These are phyloP conservation scores for Ilyonectria robusta DNA, from an alignment of 2,329 filamentous ascomycete species.

Conservation along the genomic window DNA sequence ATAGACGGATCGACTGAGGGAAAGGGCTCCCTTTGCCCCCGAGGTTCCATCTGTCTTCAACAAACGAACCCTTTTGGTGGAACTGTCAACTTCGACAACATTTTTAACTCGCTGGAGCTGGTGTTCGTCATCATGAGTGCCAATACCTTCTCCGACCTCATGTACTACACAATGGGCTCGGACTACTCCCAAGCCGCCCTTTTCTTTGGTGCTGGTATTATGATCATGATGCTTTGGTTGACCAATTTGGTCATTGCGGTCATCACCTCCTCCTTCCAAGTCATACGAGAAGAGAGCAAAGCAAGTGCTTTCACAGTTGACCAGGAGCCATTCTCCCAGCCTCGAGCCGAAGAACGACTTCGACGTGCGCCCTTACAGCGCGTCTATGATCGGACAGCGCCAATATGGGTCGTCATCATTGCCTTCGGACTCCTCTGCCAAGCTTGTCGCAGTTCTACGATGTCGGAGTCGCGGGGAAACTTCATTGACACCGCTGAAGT, in stretches of 20 bases:
- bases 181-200: slow-evolving; percentile 91
- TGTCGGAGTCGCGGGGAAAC: slow-evolving; percentile 71
- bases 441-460: slow-evolving; percentile 81
- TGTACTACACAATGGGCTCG: slow-evolving; percentile 93
- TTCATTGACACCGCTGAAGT: slow-evolving; percentile 83
- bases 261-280: slow-evolving; percentile 98
- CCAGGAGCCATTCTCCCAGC: slow-evolving; percentile 62
- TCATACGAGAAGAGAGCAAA: slow-evolving; percentile 96
- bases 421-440: slow-evolving; percentile 85
- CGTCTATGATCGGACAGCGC: slow-evolving; percentile 80
- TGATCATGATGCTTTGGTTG: slow-evolving; percentile 96
- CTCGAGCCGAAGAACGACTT: slow-evolving; percentile 55
- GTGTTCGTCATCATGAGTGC: slow-evolving; percentile 99
- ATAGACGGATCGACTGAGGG: slow-evolving; percentile 64
- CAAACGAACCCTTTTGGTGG: slow-evolving; percentile 83
- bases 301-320: slow-evolving; percentile 92
- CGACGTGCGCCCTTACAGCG: slow-evolving; percentile 71
- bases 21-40: slow-evolving; percentile 92
- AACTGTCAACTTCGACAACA: slow-evolving; percentile 96
- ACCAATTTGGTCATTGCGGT: slow-evolving; percentile 96
- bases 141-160: slow-evolving; percentile 94
- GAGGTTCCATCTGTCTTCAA: slow-evolving; percentile 86
- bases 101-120: slow-evolving; percentile 89
- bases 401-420: slow-evolving; percentile 87
- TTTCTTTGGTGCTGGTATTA: slow-evolving; percentile 81